phyloP scores from a whole-genome alignment of 2,329 filamentous ascomycete genomes.

The Penicillium brasilianum region DNA sequence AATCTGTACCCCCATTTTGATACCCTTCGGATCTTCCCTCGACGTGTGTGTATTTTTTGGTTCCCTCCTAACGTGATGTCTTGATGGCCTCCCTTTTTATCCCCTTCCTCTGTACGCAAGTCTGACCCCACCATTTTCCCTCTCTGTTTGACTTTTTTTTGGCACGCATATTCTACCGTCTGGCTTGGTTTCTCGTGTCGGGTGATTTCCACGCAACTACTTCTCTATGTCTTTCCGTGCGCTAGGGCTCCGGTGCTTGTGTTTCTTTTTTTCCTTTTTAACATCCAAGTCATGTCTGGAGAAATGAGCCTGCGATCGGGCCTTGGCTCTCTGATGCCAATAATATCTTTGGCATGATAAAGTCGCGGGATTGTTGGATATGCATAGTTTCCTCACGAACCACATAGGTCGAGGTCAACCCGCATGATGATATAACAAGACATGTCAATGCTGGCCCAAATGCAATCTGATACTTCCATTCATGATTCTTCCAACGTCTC shows the following conservation, averaged over 20 bases:
- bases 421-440: not conserved
- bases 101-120: conserved; percentile 12
- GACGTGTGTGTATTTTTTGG: conserved; percentile 40
- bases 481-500: not conserved
- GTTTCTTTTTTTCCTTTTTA: conserved; percentile 5
- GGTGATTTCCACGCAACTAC: conserved; percentile 20
- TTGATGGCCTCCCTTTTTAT: conserved; percentile 40
- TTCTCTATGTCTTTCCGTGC: conserved; percentile 17
- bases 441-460: conserved; percentile 11
- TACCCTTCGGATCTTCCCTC: conserved; percentile 48
- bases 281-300: conserved; percentile 5
- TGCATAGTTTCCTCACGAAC: conserved; percentile 7
- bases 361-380: conserved; percentile 10
- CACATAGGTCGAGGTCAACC: not conserved
- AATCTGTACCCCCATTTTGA: conserved; percentile 41
- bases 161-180: conserved; percentile 17
- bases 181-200: conserved; percentile 20
- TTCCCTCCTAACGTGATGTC: conserved; percentile 43
- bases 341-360: conserved; percentile 3
- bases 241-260: conserved; percentile 22
- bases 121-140: not conserved
- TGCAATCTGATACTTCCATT: conserved; percentile 23
- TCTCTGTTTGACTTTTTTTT: conserved; percentile 10
- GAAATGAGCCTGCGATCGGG: not conserved
- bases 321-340: not conserved